Evolutionary conservation across 2,329 filamentous ascomycete genomes (phyloP).

Genomic region (Tolypocladium amazonense): DNA sequence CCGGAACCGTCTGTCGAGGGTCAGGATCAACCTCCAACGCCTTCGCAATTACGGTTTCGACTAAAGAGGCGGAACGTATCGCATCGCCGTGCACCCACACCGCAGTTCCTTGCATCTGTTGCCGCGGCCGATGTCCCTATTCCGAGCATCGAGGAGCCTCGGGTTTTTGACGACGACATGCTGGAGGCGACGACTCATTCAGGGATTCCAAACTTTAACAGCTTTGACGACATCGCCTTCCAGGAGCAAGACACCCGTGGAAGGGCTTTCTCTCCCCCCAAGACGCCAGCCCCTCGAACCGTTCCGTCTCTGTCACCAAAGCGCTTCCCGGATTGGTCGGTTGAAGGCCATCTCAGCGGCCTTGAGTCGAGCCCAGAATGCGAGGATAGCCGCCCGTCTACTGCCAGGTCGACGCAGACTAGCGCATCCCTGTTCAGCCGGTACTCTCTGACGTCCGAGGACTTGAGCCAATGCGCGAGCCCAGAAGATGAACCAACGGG

Average conservation of each 20-base stretch:
- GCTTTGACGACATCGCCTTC: constrained; percentile 19
- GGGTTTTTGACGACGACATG: constrained; percentile 33
- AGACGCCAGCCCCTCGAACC: constrained; percentile 43
- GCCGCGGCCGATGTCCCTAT: constrained; percentile 54
- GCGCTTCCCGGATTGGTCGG: constrained; percentile 48
- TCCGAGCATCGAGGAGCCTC: constrained; percentile 52
- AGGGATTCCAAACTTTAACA: constrained; percentile 20
- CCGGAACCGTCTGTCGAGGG: constrained; percentile 36
- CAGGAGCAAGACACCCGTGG: constrained; percentile 20
- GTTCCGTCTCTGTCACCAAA: constrained; percentile 32
- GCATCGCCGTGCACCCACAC: constrained; percentile 45
- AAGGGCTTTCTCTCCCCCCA: constrained; percentile 42
- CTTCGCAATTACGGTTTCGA: constrained; percentile 42
- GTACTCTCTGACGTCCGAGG: constrained; percentile 45
- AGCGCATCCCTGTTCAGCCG: constrained; percentile 47
- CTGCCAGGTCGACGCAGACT: constrained; percentile 48
- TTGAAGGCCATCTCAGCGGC: constrained; percentile 45
- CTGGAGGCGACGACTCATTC: constrained; percentile 21
- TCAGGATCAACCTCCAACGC: constrained; percentile 31
- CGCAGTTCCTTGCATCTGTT: constrained; percentile 58
- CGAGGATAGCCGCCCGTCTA: constrained; percentile 49
- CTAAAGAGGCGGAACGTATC: constrained; percentile 45
- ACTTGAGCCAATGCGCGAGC: constrained; percentile 39
- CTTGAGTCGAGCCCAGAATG: constrained; percentile 49
- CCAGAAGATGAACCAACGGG: constrained; percentile 28